phyloP scores from a whole-genome alignment of 1,284 basidiomycete genomes.

The Boletus semigastroideus region DNA sequence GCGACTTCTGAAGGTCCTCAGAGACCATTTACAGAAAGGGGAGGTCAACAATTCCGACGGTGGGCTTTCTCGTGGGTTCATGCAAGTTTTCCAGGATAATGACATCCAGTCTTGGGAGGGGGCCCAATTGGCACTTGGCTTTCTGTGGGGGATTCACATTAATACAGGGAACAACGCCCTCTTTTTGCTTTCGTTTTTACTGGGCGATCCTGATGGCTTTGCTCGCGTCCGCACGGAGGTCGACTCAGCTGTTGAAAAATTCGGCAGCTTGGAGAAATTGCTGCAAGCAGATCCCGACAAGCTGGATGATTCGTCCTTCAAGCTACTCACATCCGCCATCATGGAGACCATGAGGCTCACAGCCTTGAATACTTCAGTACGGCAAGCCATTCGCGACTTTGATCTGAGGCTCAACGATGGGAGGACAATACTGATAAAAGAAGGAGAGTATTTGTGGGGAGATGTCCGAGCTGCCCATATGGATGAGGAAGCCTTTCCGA shows the following conservation, averaged over 20 bases:
- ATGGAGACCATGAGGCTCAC: conserved; percentile 32
- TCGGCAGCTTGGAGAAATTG: conserved; percentile 11
- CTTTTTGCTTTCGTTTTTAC: conserved; percentile 22
- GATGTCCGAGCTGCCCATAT: conserved; percentile 23
- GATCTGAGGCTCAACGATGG: conserved; percentile 11
- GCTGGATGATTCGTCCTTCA: conserved; percentile 21
- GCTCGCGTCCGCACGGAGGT: conserved; percentile 22
- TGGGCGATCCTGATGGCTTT: conserved; percentile 13
- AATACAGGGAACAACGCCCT: conserved; percentile 20
- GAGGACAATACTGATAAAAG: conserved; percentile 12
- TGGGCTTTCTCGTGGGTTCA: conserved; percentile 14
- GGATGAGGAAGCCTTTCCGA: conserved; percentile 15
- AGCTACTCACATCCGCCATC: conserved; percentile 28
- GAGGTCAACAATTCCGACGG: conserved; percentile 4
- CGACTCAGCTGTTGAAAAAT: conserved; percentile 17
- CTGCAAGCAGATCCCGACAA: conserved; percentile 11
- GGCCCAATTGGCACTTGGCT: conserved; percentile 21
- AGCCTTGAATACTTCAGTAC: conserved; percentile 13
- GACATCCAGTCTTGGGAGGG: conserved; percentile 17
- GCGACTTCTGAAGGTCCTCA: conserved; percentile 10
- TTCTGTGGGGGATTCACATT: conserved; percentile 29
- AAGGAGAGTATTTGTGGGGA: conserved; percentile 24
- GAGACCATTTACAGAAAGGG: conserved; percentile 14
- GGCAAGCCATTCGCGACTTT: conserved; percentile 20
- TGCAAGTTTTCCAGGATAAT: conserved; percentile 19